Base-by-base conservation (phyloP, 2,329 filamentous ascomycete genomes). In the Calonectria naviculata region DNA sequence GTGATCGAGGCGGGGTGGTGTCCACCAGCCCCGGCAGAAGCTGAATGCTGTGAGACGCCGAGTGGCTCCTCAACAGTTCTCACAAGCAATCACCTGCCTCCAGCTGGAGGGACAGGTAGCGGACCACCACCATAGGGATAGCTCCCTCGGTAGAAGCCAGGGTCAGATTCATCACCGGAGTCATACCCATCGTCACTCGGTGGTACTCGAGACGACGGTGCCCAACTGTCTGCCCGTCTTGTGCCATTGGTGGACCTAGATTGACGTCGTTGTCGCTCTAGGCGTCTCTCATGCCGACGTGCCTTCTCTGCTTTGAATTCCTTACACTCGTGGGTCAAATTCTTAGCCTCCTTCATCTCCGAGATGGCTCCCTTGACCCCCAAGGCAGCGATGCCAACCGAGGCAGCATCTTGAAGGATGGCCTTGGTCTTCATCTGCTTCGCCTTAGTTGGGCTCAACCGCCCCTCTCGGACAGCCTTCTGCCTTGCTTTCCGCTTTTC, bases 351-450 rank as follows among this genome's bases (percentile, higher is more conserved):
- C 80, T 90, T 89, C 79, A 90, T 81, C 78, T 90, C 88, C 19
- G 83, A 85, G 49, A 90, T 74, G 75, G 89, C 89, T 38, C 88
- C 87, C 79, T 89, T 89, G 81, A 91, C 87, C 54, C 89, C 88
- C 76, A 91, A 76, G 15, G 88, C 88, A 1, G 89, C 89, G 62
- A 91, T 87, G 68, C 89, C 89, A 7, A 91, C 84, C 4, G 88
- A 89, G n/a, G 89, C 89, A 0, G 87, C 88, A 75, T 91, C 89
- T 80, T 90, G 87, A 73, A 90, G 79, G 12, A 90, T 79, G 13
- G 89, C 88, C 79, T 87, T 90, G 62, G 85, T 84, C 82, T 89
- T 90, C 78, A 90, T 84, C 77, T 89, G 90, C 78, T 85, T 87
- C 70, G 89, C 89, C 74, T 90, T 86, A 60, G 82, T 80, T 7